Base-by-base conservation (phyloP, 768 basidiomycete species). In the Auriscalpium microsporum region DNA sequence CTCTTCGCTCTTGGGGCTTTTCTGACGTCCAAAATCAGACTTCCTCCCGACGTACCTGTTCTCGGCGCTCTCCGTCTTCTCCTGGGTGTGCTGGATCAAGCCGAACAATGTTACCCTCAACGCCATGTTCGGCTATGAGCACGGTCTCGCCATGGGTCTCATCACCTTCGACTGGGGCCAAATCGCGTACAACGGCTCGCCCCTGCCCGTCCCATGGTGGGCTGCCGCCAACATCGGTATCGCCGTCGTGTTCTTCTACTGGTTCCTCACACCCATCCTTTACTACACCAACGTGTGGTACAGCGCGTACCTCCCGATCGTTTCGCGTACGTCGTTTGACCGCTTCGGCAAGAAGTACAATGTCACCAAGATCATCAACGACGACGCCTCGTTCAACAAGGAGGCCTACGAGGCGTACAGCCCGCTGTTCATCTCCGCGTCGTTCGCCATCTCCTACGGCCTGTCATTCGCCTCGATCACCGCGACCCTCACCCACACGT, bases 51-150 rank as follows among this genome's bases (percentile, higher is more conserved):
- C 59, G 0, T 62, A 57, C 53, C 36, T 59, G 23, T 59, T 62
- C 44, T 13, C 62, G 61, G 62, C 69, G 14, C 68, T 71, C 47
- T 56, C 62, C n/a, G 56, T 42, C 53, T 70, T 78, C 65, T 70
- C 73, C 66, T 94, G 91, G 89, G 82, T 83, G 38, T 92, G 90
- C 75, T 94, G 92, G 92, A 91, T 94, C 62, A 84, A 78, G 45
- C 92, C 92, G 38, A 78, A 80, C 63, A 91, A 89, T 58, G 69
- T 81, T n/a, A 73, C 68, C 48, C 78, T 92, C 63, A 91, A 90
- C 67, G 82, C 86, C 63, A 69, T 90, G 64, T 90, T 91, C 59
- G 88, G 89, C 36, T 81, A 81, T 56, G 60, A 63, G n/a, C 54
- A 53, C 35, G 64, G 64, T 17, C 50, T 68, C n/a, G 63, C 68